These are phyloP conservation scores for Chenopodium album DNA, from an alignment of 148 eudicot species.

Conservation along the genomic window DNA sequence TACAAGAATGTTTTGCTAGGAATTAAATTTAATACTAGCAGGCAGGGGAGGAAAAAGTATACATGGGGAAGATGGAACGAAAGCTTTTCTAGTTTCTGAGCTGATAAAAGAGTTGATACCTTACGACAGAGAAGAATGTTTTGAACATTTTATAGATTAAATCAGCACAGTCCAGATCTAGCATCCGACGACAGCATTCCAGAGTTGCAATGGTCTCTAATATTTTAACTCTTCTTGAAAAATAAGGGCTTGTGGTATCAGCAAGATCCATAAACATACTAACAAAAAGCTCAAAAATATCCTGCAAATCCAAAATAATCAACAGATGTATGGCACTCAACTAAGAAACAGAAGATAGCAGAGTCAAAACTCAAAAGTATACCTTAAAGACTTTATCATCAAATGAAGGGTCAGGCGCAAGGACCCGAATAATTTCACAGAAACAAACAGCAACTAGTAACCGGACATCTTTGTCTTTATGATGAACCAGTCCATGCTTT, in stretches of 20 bases:
- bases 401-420: conserved; percentile 84
- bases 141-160: conserved; percentile 65
- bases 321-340: neutral
- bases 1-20: neutral
- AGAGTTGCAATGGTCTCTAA: conserved; percentile 75
- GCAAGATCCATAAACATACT: conserved; percentile 68
- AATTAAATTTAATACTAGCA: neutral
- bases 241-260: conserved; percentile 55
- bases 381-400: conserved; percentile 59
- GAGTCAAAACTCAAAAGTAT: conserved; percentile 1
- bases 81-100: neutral
- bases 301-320: conserved; percentile 45
- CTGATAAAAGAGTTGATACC: conserved; percentile 34
- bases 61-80: neutral
- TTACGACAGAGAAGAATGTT: conserved; percentile 62
- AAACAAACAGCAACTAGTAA: conserved; percentile 72
- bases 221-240: conserved; percentile 54
- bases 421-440: conserved; percentile 75
- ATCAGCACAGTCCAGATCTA: conserved; percentile 64
- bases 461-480: conserved; percentile 71
- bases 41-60: neutral
- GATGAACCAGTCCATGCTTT: conserved; percentile 57
- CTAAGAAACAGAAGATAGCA: neutral
- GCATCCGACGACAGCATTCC: conserved; percentile 64
- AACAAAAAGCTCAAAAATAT: conserved; percentile 67